phyloP scores from a whole-genome alignment of 2,329 filamentous ascomycete genomes.

The Phialocephala sp. region DNA sequence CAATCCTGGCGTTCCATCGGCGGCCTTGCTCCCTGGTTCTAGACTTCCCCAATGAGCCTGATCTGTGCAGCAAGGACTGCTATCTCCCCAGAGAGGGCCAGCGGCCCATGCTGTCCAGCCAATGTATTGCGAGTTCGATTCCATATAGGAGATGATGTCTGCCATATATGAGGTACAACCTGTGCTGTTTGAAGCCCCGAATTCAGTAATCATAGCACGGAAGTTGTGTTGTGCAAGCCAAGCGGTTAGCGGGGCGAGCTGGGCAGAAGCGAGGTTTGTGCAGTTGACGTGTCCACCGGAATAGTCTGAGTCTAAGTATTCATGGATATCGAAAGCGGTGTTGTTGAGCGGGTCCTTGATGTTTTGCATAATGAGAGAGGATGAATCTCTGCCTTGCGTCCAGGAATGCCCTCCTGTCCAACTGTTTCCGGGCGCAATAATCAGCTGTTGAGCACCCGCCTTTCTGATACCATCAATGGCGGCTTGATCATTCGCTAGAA shows the following conservation, averaged over 20 bases:
- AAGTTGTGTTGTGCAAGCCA: constrained; percentile 52
- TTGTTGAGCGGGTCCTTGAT: constrained; percentile 53
- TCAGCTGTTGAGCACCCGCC: constrained; percentile 51
- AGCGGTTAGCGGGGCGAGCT: constrained; percentile 49
- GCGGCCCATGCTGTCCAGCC: constrained; percentile 59
- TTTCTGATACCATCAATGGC: constrained; percentile 52
- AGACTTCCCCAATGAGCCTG: constrained; percentile 49
- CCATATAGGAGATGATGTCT: constrained; percentile 53
- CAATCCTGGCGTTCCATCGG: constrained; percentile 49
- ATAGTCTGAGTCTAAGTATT: constrained; percentile 57
- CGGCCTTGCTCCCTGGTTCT: constrained; percentile 52
- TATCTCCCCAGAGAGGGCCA: constrained; percentile 54
- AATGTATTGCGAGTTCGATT: constrained; percentile 52
- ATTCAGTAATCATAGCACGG: constrained; percentile 56
- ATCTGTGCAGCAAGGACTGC: constrained; percentile 51
- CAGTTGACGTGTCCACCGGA: constrained; percentile 51
- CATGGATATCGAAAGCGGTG: constrained; percentile 56
- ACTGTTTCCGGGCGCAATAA: constrained; percentile 54
- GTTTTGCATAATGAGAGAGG: constrained; percentile 48
- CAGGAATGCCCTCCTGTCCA: constrained; percentile 55
- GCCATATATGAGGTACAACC: constrained; percentile 48
- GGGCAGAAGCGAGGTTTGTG: constrained; percentile 46
- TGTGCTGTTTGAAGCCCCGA: constrained; percentile 53
- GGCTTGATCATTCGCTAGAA: constrained; percentile 54
- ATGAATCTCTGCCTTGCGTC: constrained; percentile 45